Base-by-base conservation (phyloP, 2,329 filamentous ascomycete species). In the Paecilomyces variotii region DNA sequence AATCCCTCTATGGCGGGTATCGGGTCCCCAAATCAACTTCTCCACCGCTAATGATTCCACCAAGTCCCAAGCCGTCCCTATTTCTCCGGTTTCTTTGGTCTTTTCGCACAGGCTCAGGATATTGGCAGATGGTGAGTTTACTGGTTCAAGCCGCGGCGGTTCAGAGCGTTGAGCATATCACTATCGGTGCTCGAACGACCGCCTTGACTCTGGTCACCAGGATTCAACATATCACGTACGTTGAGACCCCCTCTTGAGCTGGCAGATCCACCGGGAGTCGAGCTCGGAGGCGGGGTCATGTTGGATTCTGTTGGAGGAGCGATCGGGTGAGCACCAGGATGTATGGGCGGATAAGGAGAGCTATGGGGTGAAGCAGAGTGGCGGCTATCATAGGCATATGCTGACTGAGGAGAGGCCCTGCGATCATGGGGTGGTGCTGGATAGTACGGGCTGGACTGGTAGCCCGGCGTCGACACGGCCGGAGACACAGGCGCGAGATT, bases 161-260 rank as follows among this genome's bases (percentile, higher is more conserved):
- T 76, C 55, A 79, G 64, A 32, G 75, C 74, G 63, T 77, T 80
- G 45, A 80, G 72, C 78, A 80, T 80, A 58, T 79, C 76, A 60
- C 76, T 80, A 65, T 80, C 78, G 28, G 75, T 77, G 59, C 73
- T 78, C 49, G 74, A 76, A 30, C 78, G 75, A 27, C 73, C 70
- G 66, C 58, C 70, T 67, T 67, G 64, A 25, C 60, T 60, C 53
- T 59, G 54, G 57, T 77, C 74, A 34, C 72, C 69, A 1, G 76
- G 75, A 53, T 76, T 78, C 32, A 80, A 66, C 72, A 80, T 78
- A 59, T 80, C 78, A 52, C 77, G 74, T 51, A 80, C 77, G 57
- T 77, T 78, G 65, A 80, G 71, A 4, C 76, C 76, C 56, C 72
- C 74, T 54, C 78, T 70, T n/a, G 69, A 66, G 34, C 62, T 57